phyloP scores from a whole-genome alignment of 805 yeast genomes.

The Hanseniaspora lindneri region DNA sequence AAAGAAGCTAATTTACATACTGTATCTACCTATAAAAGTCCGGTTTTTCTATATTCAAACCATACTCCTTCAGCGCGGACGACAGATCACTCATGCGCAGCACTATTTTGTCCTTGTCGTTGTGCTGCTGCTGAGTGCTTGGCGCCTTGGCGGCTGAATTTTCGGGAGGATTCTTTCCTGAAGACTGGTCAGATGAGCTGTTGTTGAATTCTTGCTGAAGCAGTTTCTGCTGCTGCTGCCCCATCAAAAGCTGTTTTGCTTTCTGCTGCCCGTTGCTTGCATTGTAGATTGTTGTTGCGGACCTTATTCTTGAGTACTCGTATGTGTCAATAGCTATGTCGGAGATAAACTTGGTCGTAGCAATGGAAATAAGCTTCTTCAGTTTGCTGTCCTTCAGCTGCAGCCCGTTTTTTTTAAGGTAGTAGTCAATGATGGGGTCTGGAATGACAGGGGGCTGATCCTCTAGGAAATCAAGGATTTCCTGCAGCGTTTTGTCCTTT shows the following conservation, averaged over 20 bases:
- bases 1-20: not conserved
- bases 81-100: conserved; percentile 88
- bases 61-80: conserved; percentile 86
- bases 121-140: conserved; percentile 35
- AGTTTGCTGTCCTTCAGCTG: conserved; percentile 65
- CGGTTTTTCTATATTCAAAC: conserved; percentile 78
- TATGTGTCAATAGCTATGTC: conserved; percentile 95
- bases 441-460: conserved; percentile 94
- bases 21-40: conserved; percentile 77
- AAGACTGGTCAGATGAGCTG: conserved; percentile 16
- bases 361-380: conserved; percentile 77
- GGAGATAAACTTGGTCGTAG: conserved; percentile 88
- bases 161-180: not conserved
- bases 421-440: conserved; percentile 90
- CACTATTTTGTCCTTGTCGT: conserved; percentile 55
- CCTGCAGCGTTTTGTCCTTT: conserved; percentile 72
- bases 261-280: conserved; percentile 77
- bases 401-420: conserved; percentile 73
- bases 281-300: conserved; percentile 75
- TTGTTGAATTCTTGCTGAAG: conserved; percentile 23
- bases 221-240: conserved; percentile 41
- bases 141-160: conserved; percentile 21
- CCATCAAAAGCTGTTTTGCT: conserved; percentile 65
- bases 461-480: conserved; percentile 77
- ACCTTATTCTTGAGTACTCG: conserved; percentile 85